Evolutionary conservation across 2,329 filamentous ascomycete genomes (phyloP).

Genomic region (Bipolaris gigantea): DNA sequence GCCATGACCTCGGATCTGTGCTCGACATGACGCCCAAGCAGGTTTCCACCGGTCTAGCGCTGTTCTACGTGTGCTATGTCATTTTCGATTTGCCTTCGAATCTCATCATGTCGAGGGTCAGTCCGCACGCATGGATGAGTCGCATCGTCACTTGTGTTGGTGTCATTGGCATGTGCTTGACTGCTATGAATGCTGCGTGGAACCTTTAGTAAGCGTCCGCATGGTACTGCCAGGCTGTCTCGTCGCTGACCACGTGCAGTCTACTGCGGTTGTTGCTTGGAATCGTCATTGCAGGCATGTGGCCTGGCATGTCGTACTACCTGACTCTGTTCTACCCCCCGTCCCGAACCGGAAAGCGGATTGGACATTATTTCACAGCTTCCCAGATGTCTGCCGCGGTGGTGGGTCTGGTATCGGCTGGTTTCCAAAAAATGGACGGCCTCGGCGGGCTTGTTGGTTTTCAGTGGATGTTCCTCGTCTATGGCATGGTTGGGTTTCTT

Average conservation of each 20-base stretch:
- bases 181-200: constrained; percentile 79
- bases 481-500: constrained; percentile 73
- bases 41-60: constrained; percentile 78
- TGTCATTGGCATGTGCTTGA: constrained; percentile 79
- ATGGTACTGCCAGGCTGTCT: not conserved
- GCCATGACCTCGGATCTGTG: constrained; percentile 74
- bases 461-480: constrained; percentile 91
- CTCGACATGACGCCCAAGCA: constrained; percentile 72
- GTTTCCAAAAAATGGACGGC: constrained; percentile 90
- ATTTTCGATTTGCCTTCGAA: constrained; percentile 88
- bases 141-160: constrained; percentile 87
- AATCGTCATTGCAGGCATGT: constrained; percentile 88
- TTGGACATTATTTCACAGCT: constrained; percentile 87
- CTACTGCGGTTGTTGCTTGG: constrained; percentile 83
- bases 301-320: constrained; percentile 94
- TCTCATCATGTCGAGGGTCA: constrained; percentile 81
- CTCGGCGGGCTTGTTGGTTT: constrained; percentile 75
- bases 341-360: constrained; percentile 80
- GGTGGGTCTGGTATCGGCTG: constrained; percentile 84
- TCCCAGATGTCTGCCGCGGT: constrained; percentile 87
- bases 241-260: constrained; percentile 29
- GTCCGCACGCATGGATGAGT: constrained; percentile 88
- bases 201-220: constrained; percentile 70
- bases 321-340: constrained; percentile 90
- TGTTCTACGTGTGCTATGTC: constrained; percentile 93